Evolutionary conservation across 2,329 filamentous ascomycete species (phyloP), one percentile per base, ranked within the genome.

Genomic region (Alternaria postmessia): DNA sequence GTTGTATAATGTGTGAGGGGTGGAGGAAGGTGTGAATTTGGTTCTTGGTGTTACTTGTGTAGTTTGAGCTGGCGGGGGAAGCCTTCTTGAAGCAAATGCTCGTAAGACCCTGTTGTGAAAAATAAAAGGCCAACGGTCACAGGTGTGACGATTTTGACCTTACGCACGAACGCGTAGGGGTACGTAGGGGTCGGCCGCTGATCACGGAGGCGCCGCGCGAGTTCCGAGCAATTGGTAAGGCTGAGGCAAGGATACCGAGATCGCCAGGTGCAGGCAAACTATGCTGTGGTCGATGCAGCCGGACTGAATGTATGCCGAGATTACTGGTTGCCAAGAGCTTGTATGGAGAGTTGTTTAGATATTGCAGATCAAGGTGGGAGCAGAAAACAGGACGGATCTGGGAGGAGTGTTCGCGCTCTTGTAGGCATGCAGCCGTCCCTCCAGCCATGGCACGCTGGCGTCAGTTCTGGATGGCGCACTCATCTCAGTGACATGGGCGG

Each of bases 361-460:
- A 48, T 47, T 54, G 36, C 38, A 22, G 51, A 38, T 46, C 18
- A 34, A 46, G 42, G 53, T 58, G 44, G 22, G 51, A 56, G 36
- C 44, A 49, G 48, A 59, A 20, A 39, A 42, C 36, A 28, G 20
- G 46, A 53, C 53, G 12, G 54, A 51, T 16, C 22, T 46, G 46
- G 57, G 64, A 64, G 71, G 69, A 63, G 58, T 52, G 57, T 22
- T 52, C 51, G 55, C 46, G 52, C 55, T 72, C 69, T 75, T 76
- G 73, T 75, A 72, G 61, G 57, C 55, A 57, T 60, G 52, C 34
- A 42, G 38, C 38, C 49, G 39, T 44, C 39, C 12, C 43, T 30
- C 14, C 47, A 48, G 41, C 24, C 26, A 53, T 24, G 58, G 59
- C 51, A 62, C 30, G 58, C 62, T 64, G 63, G 65, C 63, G 57